Percentiles rank a stretch among this genome's conserved stretches.
These are phyloP conservation scores for Parietichytrium sp. DNA, from an alignment of 108 stramenopile species.

Conservation along the genomic window DNA sequence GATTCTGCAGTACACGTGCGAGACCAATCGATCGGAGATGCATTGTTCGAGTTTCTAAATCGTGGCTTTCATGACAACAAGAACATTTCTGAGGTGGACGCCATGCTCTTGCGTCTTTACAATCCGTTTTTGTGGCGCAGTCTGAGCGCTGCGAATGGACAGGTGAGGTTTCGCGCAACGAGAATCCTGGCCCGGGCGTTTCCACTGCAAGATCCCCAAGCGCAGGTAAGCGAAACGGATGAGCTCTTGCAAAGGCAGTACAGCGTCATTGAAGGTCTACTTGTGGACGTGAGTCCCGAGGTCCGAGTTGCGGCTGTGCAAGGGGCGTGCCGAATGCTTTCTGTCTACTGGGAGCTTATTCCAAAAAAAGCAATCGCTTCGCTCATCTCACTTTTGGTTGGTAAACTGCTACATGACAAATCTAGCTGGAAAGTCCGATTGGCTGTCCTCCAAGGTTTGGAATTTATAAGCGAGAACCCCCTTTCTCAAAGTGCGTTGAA, in stretches of 20 bases:
- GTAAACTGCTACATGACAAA: slow-evolving; percentile 78
- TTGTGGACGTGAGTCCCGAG: slow-evolving; percentile 70
- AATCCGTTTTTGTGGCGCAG: slow-evolving; percentile 88
- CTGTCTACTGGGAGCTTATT: slow-evolving; percentile 79
- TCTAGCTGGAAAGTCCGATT: slow-evolving; percentile 75
- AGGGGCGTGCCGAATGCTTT: slow-evolving; percentile 71
- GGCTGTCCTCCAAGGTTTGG: slow-evolving; percentile 72
- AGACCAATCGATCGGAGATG: slow-evolving; percentile 44
- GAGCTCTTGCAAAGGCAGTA: slow-evolving; percentile 68
- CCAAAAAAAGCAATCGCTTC: slow-evolving; percentile 70
- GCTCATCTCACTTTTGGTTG: slow-evolving; percentile 76
- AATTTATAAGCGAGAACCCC: slow-evolving; percentile 70
- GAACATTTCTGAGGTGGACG: slow-evolving; percentile 72
- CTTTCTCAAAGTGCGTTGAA: slow-evolving; percentile 80
- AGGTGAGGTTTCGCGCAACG: slow-evolving; percentile 75
- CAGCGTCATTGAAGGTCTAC: slow-evolving; percentile 62
- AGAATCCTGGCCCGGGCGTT: slow-evolving; percentile 78
- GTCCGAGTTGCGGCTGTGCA: slow-evolving; percentile 80
- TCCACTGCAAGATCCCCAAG: slow-evolving; percentile 78
- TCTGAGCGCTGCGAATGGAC: slow-evolving; percentile 75
- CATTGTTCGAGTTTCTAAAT: slow-evolving; percentile 57
- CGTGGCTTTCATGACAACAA: slow-evolving; percentile 75
- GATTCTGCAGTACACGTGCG: slow-evolving; percentile 68
- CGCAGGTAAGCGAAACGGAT: slow-evolving; percentile 57
- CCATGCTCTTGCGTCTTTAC: slow-evolving; percentile 75